Conservation (phyloP, 441 rosid genomes). For the Oxalis stricta region DNA sequence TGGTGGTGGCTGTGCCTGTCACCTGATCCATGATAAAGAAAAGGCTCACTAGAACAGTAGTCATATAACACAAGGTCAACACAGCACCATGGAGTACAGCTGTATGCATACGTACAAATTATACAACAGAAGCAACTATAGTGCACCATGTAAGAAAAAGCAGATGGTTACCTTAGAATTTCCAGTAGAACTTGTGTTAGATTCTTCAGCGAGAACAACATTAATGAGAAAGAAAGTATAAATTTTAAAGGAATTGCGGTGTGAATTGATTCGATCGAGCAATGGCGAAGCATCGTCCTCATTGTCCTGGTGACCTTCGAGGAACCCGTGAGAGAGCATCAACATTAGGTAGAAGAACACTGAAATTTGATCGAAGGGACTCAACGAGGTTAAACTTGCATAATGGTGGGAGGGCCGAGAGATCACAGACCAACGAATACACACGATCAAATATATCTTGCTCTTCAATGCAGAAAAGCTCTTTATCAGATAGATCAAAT, state of each 20-base stretch:
- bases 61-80: background rate
- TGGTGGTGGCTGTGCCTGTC: slow-evolving; percentile 26
- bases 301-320: slow-evolving; percentile 27
- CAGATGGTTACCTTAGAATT: slow-evolving; percentile 72
- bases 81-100: background rate
- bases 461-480: slow-evolving; percentile 80
- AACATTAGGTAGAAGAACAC: slow-evolving; percentile 89
- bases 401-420: slow-evolving; percentile 37
- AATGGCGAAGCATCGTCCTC: slow-evolving; percentile 35
- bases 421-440: slow-evolving; percentile 47
- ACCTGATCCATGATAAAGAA: slow-evolving; percentile 25
- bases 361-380: slow-evolving; percentile 77
- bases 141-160: too few relatives aligned
- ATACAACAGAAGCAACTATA: background rate
- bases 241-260: slow-evolving; percentile 80
- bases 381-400: slow-evolving; percentile 66
- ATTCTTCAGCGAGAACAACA: slow-evolving; percentile 55
- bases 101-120: background rate
- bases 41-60: background rate
- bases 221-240: slow-evolving; percentile 75
- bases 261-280: slow-evolving; percentile 49
- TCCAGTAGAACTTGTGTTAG: slow-evolving; percentile 19
- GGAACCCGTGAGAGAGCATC: slow-evolving; percentile 60
- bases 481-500: slow-evolving; percentile 85
- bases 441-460: slow-evolving; percentile 81